Conservation (phyloP, 2,329 filamentous ascomycete genomes). For the Macrophomina tecta region DNA sequence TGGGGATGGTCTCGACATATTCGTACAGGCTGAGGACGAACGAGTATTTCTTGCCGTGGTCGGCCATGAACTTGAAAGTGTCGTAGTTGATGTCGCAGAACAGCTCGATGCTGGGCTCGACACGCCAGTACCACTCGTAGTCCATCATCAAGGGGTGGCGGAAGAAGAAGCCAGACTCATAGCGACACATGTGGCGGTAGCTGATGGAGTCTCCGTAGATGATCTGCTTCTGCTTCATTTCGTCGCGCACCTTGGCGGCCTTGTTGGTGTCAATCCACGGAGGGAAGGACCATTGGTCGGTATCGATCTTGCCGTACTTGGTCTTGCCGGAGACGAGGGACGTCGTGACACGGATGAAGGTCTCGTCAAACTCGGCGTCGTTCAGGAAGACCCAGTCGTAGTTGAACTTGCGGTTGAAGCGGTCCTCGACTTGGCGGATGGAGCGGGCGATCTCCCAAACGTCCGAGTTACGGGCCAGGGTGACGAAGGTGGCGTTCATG, state of each 20-base stretch:
- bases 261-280: constrained; percentile 95
- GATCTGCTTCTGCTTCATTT: constrained; percentile 93
- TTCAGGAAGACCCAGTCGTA: constrained; percentile 99
- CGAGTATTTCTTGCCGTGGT: constrained; percentile 97
- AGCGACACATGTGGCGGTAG: constrained; percentile 99
- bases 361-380: constrained; percentile 89
- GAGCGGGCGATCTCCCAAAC: constrained; percentile 97
- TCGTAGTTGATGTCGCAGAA: constrained; percentile 97
- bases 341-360: constrained; percentile 89
- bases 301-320: constrained; percentile 85
- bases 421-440: constrained; percentile 95
- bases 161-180: constrained; percentile 99
- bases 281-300: constrained; percentile 97
- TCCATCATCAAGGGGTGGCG: constrained; percentile 90
- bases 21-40: constrained; percentile 96
- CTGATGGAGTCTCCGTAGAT: constrained; percentile 97
- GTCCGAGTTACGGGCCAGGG: constrained; percentile 89
- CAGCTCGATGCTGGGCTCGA: constrained; percentile 95
- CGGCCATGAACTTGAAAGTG: constrained; percentile 94
- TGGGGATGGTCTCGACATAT: constrained; percentile 94
- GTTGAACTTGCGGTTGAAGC: constrained; percentile 95
- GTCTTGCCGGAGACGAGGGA: constrained; percentile 92
- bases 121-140: constrained; percentile 99
- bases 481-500: constrained; percentile 98
- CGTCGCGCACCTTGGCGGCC: constrained; percentile 86